Conservation (phyloP, 495 filamentous ascomycete genomes). For the Talaromyces wortmannii region DNA sequence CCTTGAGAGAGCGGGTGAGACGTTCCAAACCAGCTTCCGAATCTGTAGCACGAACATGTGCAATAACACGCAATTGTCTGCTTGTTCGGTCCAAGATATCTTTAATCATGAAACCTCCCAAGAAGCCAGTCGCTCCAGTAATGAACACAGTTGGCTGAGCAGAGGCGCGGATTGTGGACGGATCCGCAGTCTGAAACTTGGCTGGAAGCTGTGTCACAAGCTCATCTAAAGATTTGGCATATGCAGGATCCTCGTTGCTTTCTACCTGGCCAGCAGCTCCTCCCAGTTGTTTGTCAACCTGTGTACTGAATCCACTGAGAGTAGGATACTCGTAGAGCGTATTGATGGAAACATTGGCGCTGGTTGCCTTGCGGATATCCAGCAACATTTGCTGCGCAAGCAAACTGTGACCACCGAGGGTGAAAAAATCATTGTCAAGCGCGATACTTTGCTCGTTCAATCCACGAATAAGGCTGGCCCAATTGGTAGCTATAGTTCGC, state of each 20-base stretch:
- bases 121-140: conserved; percentile 88
- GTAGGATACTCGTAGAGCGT: conserved; percentile 72
- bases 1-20: conserved; percentile 31
- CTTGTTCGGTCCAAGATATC: conserved; percentile 60
- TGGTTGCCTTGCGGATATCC: conserved; percentile 56
- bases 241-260: conserved; percentile 22
- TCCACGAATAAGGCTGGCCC: conserved; percentile 51
- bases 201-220: conserved; percentile 44
- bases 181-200: conserved; percentile 10
- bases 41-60: conserved; percentile 66
- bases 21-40: conserved; percentile 42
- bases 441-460: conserved; percentile 51
- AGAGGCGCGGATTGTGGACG: neutral
- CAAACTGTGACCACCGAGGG: conserved; percentile 81
- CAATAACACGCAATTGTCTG: conserved; percentile 59
- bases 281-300: conserved; percentile 50
- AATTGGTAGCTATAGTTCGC: conserved; percentile 58
- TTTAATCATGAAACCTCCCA: conserved; percentile 74
- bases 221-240: conserved; percentile 59
- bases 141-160: conserved; percentile 59
- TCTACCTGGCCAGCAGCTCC: conserved; percentile 13
- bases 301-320: conserved; percentile 61
- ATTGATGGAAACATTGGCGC: conserved; percentile 65
- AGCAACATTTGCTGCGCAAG: conserved; percentile 82
- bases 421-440: conserved; percentile 72